Evolutionary conservation across 345 rosid genomes (phyloP), one percentile per base, ranked within the genome.

Genomic region (Sapria himalayana): DNA sequence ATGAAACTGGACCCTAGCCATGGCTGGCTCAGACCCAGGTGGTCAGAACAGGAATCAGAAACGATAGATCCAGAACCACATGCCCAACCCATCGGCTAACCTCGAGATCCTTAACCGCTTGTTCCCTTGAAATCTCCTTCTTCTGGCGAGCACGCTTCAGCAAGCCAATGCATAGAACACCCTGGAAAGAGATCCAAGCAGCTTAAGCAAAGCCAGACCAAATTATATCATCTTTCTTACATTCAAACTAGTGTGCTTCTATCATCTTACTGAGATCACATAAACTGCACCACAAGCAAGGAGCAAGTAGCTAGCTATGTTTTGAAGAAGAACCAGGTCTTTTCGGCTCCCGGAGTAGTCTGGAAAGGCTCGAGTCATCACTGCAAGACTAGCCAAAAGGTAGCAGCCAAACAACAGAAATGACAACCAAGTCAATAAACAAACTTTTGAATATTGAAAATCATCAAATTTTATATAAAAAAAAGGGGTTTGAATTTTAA

Each of bases 351-450:
- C 9, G 22, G 65, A 43, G 53, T 72, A 74, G 61, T 62, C 59
- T 55, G 97, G 81, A 57, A 78, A 82, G 58, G 98, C 93, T 59
- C 85, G 74, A 10, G 98, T 89, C 98, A 89, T 79, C 39, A 89
- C 95, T 23, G 94, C 94, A 55, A 67, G 81, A 62, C 98, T 89
- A 75, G n/a, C n/a, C n/a, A n/a, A n/a, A n/a, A n/a, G n/a, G n/a
- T n/a, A n/a, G n/a, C n/a, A n/a, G n/a, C n/a, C n/a, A n/a, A n/a
- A n/a, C n/a, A n/a, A n/a, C n/a, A n/a, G n/a, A n/a, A n/a, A n/a
- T n/a, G n/a, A n/a, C n/a, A n/a, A n/a, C n/a, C n/a, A n/a, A n/a
- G n/a, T n/a, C n/a, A n/a, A n/a, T n/a, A n/a, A n/a, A n/a, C n/a
- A n/a, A n/a, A n/a, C n/a, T n/a, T n/a, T n/a, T n/a, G n/a, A n/a